Evolutionary conservation across 495 filamentous ascomycete genomes (phyloP), one percentile per base, ranked within the genome.

Genomic region (Penicillium maclennaniae): DNA sequence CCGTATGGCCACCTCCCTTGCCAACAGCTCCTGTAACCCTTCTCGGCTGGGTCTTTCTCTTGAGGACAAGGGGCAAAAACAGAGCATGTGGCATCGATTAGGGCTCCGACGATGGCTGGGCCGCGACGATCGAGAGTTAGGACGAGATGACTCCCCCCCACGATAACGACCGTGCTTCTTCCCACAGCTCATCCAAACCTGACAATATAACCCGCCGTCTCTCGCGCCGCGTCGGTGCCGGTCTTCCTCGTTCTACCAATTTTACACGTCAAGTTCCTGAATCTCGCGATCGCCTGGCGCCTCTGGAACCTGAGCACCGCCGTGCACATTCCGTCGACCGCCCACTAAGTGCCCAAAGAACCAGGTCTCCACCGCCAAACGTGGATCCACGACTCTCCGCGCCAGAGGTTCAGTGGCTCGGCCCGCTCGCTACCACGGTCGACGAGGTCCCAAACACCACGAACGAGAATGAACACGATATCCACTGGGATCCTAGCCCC

Each of bases 211-310:
- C 72, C 23, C 75, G 84, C 47, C 79, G 83, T 54, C 63, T 83
- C 34, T 85, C 87, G 15, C 73, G 86, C 55, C 85, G 79, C 54
- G 91, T 91, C 1, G 82, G 92, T n/a, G 87, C 89, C 9, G 86
- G 85, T 15, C 72, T 95, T 37, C 89, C 91, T 31, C 80, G 88
- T 49, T 72, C 84, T 10, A 78, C 83, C 46, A 91, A 88, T 4
- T 89, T 92, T 69, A 87, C 84, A 67, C 80, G 91, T 60, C 89
- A 91, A 61, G 82, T 86, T 60, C 89, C 88, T 21, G 92, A 96
- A 67, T 78, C 77, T 52, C 78, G 89, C 55, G 84, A 91, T 56
- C 84, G 80, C 52, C 76, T 95, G 23, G 77, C 84, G 44, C 84
- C 87, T 23, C 69, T 81, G 25, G 73, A 83, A 7, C 79, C 81